Conservation (phyloP, 768 basidiomycete genomes). For the Floccularia luteovirens region DNA sequence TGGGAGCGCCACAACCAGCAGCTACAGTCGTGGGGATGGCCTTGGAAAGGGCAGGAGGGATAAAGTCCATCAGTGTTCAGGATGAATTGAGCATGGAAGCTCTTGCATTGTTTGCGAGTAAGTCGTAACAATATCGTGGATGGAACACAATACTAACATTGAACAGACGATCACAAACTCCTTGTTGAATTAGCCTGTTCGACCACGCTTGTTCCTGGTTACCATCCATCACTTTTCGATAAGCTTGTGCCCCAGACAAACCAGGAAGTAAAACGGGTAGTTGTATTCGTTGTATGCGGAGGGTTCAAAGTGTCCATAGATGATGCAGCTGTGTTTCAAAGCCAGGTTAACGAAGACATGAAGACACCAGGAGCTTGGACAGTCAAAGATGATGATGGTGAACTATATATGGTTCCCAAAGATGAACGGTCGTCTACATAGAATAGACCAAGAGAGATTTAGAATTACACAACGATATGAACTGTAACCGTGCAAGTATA, state of each 20-base stretch:
- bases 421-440: conserved; percentile 1
- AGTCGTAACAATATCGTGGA: conserved; percentile 10
- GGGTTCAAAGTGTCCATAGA: conserved; percentile 60
- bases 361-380: conserved; percentile 12
- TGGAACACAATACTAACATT: conserved; percentile 4
- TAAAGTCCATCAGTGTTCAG: conserved; percentile 53
- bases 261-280: conserved; percentile 19
- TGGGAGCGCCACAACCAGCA: conserved; percentile 64
- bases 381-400: conserved; percentile 33
- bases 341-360: conserved; percentile 25
- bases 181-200: conserved; percentile 72
- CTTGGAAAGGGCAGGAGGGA: conserved; percentile 45
- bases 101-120: conserved; percentile 50
- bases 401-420: conserved; percentile 20
- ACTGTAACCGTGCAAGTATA: background rate
- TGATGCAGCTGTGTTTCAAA: conserved; percentile 42
- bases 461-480: background rate
- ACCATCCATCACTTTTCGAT: conserved; percentile 48
- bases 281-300: conserved; percentile 67
- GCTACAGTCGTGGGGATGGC: conserved; percentile 59
- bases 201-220: conserved; percentile 61
- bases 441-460: background rate
- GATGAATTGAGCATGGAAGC: conserved; percentile 67
- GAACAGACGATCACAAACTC: conserved; percentile 65
- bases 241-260: conserved; percentile 30